Percentiles rank a stretch among this genome's conserved stretches.
phyloP scores from a whole-genome alignment of 495 filamentous ascomycete species.

The Penicillium desertorum region DNA sequence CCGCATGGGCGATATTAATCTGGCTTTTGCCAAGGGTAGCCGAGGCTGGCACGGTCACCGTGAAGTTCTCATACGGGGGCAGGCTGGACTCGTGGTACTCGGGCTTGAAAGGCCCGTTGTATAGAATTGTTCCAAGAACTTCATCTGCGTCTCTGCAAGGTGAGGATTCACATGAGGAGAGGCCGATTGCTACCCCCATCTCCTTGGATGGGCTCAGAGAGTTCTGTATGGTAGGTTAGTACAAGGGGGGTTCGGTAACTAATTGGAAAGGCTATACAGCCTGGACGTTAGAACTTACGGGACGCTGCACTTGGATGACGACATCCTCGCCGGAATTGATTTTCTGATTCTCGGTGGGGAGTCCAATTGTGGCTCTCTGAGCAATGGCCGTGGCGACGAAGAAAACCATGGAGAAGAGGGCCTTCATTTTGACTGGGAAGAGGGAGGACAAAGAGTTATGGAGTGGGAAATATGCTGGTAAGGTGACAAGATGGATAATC shows the following conservation, averaged over 20 bases:
- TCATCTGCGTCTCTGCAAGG: constrained; percentile 24
- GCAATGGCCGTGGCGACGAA: constrained; percentile 53
- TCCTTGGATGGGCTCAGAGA: constrained; percentile 31
- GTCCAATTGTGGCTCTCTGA: constrained; percentile 63
- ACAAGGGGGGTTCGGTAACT: background rate
- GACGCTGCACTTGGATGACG: constrained; percentile 36
- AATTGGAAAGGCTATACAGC: background rate
- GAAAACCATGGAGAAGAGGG: constrained; percentile 22
- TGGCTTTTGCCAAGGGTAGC: constrained; percentile 24
- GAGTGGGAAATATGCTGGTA: background rate
- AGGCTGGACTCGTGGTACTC: constrained; percentile 28
- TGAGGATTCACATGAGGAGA: constrained; percentile 25
- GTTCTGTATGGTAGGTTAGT: constrained; percentile 20
- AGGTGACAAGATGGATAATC: background rate
- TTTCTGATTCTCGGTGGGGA: constrained; percentile 47
- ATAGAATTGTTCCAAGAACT: constrained; percentile 31
- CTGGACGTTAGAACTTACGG: constrained; percentile 21
- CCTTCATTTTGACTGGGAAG: constrained; percentile 26
- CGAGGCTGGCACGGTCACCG: constrained; percentile 28
- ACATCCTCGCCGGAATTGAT: constrained; percentile 24
- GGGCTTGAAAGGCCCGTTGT: constrained; percentile 35
- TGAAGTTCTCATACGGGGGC: constrained; percentile 42
- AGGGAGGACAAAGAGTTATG: background rate
- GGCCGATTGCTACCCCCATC: constrained; percentile 36
- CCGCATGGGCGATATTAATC: constrained; percentile 36